Conservation (phyloP, 371 early-diverging fungal genomes). For the Actinomortierella ambigua region DNA sequence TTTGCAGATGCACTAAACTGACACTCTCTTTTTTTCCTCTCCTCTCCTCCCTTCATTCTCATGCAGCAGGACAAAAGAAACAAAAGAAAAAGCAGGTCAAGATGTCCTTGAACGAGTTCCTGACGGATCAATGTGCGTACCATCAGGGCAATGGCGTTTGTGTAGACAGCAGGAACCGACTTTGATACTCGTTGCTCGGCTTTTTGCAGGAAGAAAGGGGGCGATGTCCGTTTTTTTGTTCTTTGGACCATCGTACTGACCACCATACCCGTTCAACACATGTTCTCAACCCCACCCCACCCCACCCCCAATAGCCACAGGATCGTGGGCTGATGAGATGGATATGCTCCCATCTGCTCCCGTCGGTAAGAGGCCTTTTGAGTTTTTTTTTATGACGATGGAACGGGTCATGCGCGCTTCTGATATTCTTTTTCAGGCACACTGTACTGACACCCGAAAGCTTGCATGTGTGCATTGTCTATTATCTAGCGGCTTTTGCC, state of each 20-base stretch:
- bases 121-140: slow-evolving; percentile 70
- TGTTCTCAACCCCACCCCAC: background rate
- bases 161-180: background rate
- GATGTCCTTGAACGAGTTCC: slow-evolving; percentile 81
- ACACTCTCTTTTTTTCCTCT: background rate
- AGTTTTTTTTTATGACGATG: no score
- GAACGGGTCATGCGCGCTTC: no score
- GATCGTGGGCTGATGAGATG: slow-evolving; percentile 94
- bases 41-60: background rate
- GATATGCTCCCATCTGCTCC: slow-evolving; percentile 85
- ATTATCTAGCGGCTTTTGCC: slow-evolving; percentile 41
- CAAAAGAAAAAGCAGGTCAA: slow-evolving; percentile 78
- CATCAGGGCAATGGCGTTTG: background rate
- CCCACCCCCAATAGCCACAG: slow-evolving; percentile 49
- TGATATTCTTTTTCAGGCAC: no score
- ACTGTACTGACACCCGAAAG: background rate
- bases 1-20: background rate
- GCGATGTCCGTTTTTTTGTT: no score
- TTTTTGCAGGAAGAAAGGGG: no score
- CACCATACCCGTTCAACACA: slow-evolving; percentile 2
- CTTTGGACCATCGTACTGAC: no score
- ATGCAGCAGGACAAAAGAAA: slow-evolving; percentile 47
- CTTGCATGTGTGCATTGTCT: slow-evolving; percentile 2
- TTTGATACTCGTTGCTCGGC: no score
- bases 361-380: slow-evolving; percentile 58